phyloP scores from a whole-genome alignment of 768 basidiomycete species.

The Tricholoma hemisulphureum region DNA sequence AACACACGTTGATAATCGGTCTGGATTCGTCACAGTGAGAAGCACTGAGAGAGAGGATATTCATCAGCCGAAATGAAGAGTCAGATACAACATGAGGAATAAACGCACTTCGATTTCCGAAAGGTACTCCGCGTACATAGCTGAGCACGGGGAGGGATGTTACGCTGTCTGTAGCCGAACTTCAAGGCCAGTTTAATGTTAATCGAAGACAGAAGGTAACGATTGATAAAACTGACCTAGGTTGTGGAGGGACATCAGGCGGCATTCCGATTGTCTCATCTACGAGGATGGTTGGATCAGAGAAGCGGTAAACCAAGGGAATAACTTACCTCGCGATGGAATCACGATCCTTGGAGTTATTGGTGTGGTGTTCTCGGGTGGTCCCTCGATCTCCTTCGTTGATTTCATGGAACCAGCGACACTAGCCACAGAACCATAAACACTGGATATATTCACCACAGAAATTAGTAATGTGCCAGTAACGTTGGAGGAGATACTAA shows the following conservation, averaged over 20 bases:
- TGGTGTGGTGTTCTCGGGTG: slow-evolving; percentile 4
- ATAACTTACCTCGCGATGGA: slow-evolving; percentile 10
- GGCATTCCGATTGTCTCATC: slow-evolving; percentile 11
- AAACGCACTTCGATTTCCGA: slow-evolving; percentile 44
- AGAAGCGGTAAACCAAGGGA: neutral
- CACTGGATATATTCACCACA: neutral
- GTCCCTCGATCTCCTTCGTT: neutral
- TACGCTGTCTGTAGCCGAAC: slow-evolving; percentile 46
- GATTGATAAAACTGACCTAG: slow-evolving; percentile 9
- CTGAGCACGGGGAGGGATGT: slow-evolving; percentile 49
- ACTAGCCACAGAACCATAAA: slow-evolving; percentile 10
- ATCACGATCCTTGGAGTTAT: slow-evolving; percentile 15
- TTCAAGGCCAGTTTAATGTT: slow-evolving; percentile 15
- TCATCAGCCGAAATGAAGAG: neutral
- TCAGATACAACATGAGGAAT: neutral
- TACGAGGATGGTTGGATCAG: slow-evolving; percentile 1
- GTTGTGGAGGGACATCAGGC: slow-evolving; percentile 4
- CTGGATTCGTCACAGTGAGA: slow-evolving; percentile 40
- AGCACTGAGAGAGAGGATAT: slow-evolving; percentile 28
- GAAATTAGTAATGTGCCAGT: neutral
- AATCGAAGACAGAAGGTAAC: neutral
- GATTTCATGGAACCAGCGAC: slow-evolving; percentile 4
- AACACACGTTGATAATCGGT: slow-evolving; percentile 39
- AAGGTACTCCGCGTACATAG: slow-evolving; percentile 46
- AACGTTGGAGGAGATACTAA: slow-evolving; percentile 19